A percentile compares a stretch with the other conserved stretches of the same genome.
Evolutionary conservation across 106 monocot genomes (phyloP).

Genomic region (Apostasia ramifera): DNA sequence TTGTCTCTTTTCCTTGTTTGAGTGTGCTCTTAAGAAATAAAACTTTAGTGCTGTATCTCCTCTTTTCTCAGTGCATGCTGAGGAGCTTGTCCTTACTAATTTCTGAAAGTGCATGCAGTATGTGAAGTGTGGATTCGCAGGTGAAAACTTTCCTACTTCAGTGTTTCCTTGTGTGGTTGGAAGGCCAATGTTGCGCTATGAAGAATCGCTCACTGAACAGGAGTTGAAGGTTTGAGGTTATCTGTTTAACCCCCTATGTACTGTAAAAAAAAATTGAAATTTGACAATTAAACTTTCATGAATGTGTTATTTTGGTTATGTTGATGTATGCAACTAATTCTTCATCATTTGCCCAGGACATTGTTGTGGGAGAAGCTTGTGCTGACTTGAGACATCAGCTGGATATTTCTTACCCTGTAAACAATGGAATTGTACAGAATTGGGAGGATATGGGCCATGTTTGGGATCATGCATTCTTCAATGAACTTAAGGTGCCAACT

Average conservation of each 20-base stretch:
- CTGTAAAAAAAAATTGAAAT: background rate
- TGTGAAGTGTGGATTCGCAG: constrained; percentile 98
- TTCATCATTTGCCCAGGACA: constrained; percentile 40
- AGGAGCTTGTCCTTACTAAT: background rate
- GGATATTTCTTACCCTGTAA: constrained; percentile 92
- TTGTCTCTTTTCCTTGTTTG: background rate
- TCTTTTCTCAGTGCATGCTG: background rate
- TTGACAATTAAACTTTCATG: background rate
- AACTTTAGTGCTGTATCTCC: too few relatives aligned
- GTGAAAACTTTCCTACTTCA: constrained; percentile 94
- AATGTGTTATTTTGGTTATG: background rate
- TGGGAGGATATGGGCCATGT: constrained; percentile 98
- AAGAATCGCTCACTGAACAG: constrained; percentile 88
- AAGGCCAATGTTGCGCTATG: constrained; percentile 88
- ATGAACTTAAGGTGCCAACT: constrained; percentile 67
- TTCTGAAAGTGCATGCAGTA: constrained; percentile 39
- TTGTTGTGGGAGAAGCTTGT: constrained; percentile 89
- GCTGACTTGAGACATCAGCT: constrained; percentile 71
- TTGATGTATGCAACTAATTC: background rate
- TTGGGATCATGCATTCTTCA: constrained; percentile 92
- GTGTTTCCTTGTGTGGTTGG: constrained; percentile 96
- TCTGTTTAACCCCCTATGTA: background rate
- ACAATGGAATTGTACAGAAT: constrained; percentile 94
- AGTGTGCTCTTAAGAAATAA: background rate
- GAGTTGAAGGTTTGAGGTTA: constrained; percentile 58